Conservation (phyloP, 2,329 filamentous ascomycete species). For the Colletotrichum eremochloae region DNA sequence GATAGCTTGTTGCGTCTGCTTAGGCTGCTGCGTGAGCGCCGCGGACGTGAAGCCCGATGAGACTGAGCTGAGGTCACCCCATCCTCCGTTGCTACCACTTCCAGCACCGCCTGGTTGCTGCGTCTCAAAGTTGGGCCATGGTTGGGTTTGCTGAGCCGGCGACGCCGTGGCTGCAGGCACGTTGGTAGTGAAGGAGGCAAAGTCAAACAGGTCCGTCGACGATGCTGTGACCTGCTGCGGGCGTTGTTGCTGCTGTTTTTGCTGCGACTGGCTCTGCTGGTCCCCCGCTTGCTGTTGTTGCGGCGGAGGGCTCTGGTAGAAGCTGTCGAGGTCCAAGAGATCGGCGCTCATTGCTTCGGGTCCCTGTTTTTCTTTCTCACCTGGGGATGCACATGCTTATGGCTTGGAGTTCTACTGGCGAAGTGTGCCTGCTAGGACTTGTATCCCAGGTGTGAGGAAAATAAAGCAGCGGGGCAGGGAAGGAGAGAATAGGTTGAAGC, state of each 20-base stretch:
- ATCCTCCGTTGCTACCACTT: constrained; percentile 37
- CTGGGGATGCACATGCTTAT: constrained; percentile 35
- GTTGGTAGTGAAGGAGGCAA: constrained; percentile 43
- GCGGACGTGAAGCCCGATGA: constrained; percentile 38
- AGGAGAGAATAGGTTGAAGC: constrained; percentile 13
- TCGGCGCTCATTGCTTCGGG: constrained; percentile 70
- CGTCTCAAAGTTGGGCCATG: constrained; percentile 51
- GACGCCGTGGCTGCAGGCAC: constrained; percentile 17
- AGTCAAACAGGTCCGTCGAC: constrained; percentile 48
- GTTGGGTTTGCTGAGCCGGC: constrained; percentile 44
- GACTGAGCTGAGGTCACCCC: constrained; percentile 44
- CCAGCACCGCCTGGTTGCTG: constrained; percentile 43
- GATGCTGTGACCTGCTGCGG: constrained; percentile 39
- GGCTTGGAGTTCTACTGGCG: not conserved
- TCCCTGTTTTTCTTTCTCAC: constrained; percentile 17
- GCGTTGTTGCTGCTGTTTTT: constrained; percentile 40
- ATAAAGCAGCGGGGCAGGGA: constrained; percentile 12
- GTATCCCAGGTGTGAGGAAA: constrained; percentile 3
- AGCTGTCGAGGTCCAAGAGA: constrained; percentile 72
- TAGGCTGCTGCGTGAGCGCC: constrained; percentile 39
- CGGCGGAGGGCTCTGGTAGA: constrained; percentile 54
- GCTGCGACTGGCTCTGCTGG: constrained; percentile 39
- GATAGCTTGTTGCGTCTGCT: constrained; percentile 43
- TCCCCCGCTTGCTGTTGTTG: constrained; percentile 37
- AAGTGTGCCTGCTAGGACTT: constrained; percentile 3